phyloP scores from a whole-genome alignment of 2,329 filamentous ascomycete species.

The Lachnum nothofagi region DNA sequence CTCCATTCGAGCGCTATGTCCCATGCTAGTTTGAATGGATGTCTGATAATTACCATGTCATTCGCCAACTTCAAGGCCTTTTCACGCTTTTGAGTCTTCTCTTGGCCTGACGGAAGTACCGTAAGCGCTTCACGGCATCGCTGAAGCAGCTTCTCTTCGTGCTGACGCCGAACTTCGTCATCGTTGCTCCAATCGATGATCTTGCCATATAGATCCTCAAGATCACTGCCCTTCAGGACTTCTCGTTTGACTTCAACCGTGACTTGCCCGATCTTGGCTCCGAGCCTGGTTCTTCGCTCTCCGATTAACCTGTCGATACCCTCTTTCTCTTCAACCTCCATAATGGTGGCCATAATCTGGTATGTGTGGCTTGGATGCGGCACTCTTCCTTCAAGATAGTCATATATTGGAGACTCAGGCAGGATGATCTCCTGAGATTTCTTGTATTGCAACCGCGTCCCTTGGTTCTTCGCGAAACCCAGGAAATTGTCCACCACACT shows the following conservation, averaged over 20 bases:
- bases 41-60: slow-evolving; percentile 94
- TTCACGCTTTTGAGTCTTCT: slow-evolving; percentile 66
- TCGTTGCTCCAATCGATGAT: slow-evolving; percentile 88
- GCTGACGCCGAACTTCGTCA: slow-evolving; percentile 74
- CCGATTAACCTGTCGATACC: slow-evolving; percentile 85
- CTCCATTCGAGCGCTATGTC: slow-evolving; percentile 85
- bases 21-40: slow-evolving; percentile 87
- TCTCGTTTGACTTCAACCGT: slow-evolving; percentile 84
- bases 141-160: slow-evolving; percentile 84
- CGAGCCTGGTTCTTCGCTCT: slow-evolving; percentile 80
- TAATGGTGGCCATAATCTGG: slow-evolving; percentile 73
- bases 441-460: slow-evolving; percentile 68
- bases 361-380: slow-evolving; percentile 77
- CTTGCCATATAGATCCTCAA: slow-evolving; percentile 76
- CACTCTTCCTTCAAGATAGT: slow-evolving; percentile 75
- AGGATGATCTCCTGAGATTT: slow-evolving; percentile 71
- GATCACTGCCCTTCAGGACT: slow-evolving; percentile 66
- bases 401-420: slow-evolving; percentile 75
- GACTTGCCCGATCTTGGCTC: slow-evolving; percentile 76
- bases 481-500: slow-evolving; percentile 75
- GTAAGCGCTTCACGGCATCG: slow-evolving; percentile 74
- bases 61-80: slow-evolving; percentile 72
- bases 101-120: slow-evolving; percentile 56
- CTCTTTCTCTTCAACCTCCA: slow-evolving; percentile 81
- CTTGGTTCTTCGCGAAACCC: slow-evolving; percentile 66